Base-by-base conservation (phyloP, 371 early-diverging fungal species). In the Blyttiomyces sp. region DNA sequence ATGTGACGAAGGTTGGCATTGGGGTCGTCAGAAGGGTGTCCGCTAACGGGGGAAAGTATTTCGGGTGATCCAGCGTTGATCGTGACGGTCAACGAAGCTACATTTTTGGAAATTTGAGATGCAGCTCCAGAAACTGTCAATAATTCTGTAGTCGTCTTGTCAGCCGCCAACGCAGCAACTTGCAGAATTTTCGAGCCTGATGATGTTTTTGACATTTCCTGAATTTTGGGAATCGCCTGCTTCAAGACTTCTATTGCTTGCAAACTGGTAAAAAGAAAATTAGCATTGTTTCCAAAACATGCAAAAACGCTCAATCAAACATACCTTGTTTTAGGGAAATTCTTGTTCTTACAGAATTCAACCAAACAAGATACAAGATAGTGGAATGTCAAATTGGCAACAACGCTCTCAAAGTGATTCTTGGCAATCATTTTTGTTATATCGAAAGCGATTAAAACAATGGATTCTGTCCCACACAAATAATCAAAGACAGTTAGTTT, bases 301-400 rank as follows among this genome's bases (percentile, higher is more conserved):
- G 39, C 39, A 39, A 11, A 39, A 11, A 11, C n/a, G 39, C 39
- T 39, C 13, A 11, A 39, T 13, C 11, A 11, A 11, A 24, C 46
- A 4, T 19, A 75, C 70, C 70, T 73, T 23, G 69, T 77, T 58
- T 76, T 79, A 16, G 64, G 59, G 39, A 69, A 64, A 49, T 70
- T 73, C 9, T 63, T 54, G 66, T 83, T 80, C 59, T 77, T 75
- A 57, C 79, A 78, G 52, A 80, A 81, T 24, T 75, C 75, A 17
- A 79, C 80, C 6, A 80, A 49, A 54, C 79, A 81, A 3, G 65
- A 48, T 31, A 83, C 66, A 49, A 77, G 67, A 42, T 83, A 81
- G 5, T 80, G 72, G 44, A 76, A 70, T 1, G 79, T 69, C 36
- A 69, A 64, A 55, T 76, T 75, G 4, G 60, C 59, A 19, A 78